A percentile compares a stretch with the other conserved stretches of the same genome.
Evolutionary conservation across 306 rosid species (phyloP).

Genomic region (Rosa rugosa): DNA sequence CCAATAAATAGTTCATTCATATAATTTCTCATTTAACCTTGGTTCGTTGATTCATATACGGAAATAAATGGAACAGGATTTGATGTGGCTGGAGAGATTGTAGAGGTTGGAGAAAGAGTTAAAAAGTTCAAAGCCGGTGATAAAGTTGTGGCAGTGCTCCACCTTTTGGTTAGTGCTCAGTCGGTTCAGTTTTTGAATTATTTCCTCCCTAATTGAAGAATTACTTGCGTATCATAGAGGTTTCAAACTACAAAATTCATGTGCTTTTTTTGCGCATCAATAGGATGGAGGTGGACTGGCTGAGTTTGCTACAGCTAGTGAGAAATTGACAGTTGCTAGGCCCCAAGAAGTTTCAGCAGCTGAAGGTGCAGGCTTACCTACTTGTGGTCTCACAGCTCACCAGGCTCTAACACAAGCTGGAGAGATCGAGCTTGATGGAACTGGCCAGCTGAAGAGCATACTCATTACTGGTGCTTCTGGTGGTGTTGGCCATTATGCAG

Average conservation of each 20-base stretch:
- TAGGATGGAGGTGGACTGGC: conserved; percentile 77
- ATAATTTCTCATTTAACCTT: neutral
- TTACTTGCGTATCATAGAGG: neutral
- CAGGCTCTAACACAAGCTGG: conserved; percentile 59
- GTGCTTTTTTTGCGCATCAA: conserved; percentile 9
- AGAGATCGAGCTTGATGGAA: conserved; percentile 57
- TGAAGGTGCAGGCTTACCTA: conserved; percentile 53
- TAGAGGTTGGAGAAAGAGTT: conserved; percentile 52
- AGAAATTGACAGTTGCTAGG: conserved; percentile 43
- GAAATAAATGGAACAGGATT: conserved; percentile 34
- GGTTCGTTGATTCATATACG: neutral
- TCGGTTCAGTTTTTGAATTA: neutral
- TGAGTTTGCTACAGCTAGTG: conserved; percentile 49
- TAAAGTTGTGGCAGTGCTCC: conserved; percentile 49
- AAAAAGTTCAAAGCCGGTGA: conserved; percentile 58
- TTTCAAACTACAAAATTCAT: neutral
- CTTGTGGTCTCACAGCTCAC: conserved; percentile 62
- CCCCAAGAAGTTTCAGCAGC: conserved; percentile 61
- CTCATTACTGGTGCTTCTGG: conserved; percentile 82
- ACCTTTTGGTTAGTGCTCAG: conserved; percentile 31
- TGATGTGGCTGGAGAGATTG: conserved; percentile 68
- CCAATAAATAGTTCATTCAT: neutral
- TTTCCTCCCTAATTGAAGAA: neutral
- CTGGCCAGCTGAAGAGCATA: conserved; percentile 43
- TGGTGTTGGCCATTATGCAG: conserved; percentile 76